Evolutionary conservation across 768 basidiomycete genomes (phyloP).

Genomic region (Trichaptum fuscoviolaceum): DNA sequence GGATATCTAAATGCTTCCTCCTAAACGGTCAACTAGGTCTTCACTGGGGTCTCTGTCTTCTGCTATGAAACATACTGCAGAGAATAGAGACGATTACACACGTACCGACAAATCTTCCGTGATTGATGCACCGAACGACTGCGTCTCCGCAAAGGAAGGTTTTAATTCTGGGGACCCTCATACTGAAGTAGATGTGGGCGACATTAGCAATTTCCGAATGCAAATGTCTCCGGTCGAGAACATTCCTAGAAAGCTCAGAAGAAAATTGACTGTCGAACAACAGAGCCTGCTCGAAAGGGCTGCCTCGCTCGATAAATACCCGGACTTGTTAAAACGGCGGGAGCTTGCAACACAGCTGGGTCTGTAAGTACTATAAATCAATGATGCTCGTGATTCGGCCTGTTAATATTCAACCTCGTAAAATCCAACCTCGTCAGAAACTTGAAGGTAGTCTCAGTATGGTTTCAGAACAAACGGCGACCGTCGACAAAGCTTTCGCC

Average conservation of each 20-base stretch:
- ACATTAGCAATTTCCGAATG: neutral
- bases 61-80: neutral
- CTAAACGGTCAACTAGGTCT: neutral
- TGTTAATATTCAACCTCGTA: constrained; percentile 7
- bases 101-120: neutral
- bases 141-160: neutral
- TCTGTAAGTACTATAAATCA: constrained; percentile 24
- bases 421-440: constrained; percentile 27
- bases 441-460: constrained; percentile 53
- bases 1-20: neutral
- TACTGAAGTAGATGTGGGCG: neutral
- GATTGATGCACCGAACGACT: too few species aligned
- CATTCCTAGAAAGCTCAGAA: neutral
- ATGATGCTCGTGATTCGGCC: constrained; percentile 14
- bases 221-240: neutral
- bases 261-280: neutral
- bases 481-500: constrained; percentile 27
- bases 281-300: neutral
- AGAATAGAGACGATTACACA: neutral
- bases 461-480: constrained; percentile 81
- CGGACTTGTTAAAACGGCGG: constrained; percentile 28
- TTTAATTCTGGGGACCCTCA: neutral
- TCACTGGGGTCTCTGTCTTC: neutral
- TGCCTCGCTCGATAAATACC: neutral
- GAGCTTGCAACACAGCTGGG: constrained; percentile 32